Conservation (phyloP, 352 stramenopile species). For the Albugo candida region DNA sequence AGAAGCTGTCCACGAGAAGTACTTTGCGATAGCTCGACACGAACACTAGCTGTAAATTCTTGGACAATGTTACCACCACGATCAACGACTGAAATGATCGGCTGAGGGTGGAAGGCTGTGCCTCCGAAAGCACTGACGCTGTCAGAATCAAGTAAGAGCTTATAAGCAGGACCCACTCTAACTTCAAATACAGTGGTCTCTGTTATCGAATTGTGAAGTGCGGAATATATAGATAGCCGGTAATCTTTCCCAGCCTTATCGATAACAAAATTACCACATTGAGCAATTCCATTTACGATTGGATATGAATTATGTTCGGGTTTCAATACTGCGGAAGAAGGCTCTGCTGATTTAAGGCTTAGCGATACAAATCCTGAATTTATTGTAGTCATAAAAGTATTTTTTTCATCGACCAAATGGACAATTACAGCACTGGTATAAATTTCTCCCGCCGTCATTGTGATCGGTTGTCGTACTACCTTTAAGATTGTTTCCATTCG, state of each 20-base stretch:
- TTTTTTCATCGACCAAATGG: slow-evolving; percentile 49
- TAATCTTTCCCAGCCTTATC: slow-evolving; percentile 38
- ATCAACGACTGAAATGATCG: slow-evolving; percentile 55
- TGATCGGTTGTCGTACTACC: slow-evolving; percentile 46
- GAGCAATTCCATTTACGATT: slow-evolving; percentile 58
- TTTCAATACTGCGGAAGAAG: slow-evolving; percentile 25
- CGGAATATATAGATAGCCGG: slow-evolving; percentile 41
- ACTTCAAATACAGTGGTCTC: slow-evolving; percentile 60
- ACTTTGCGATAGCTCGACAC: slow-evolving; percentile 50
- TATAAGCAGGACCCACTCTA: slow-evolving; percentile 30
- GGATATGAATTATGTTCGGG: slow-evolving; percentile 25
- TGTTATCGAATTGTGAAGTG: slow-evolving; percentile 41
- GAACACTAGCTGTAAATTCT: slow-evolving; percentile 20
- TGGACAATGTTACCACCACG: slow-evolving; percentile 47
- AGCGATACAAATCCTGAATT: slow-evolving; percentile 33
- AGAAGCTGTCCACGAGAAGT: slow-evolving; percentile 27
- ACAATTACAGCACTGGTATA: slow-evolving; percentile 41
- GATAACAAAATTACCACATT: slow-evolving; percentile 50
- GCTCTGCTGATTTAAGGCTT: slow-evolving; percentile 28
- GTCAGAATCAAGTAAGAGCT: slow-evolving; percentile 40
- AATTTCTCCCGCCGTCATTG: slow-evolving; percentile 34
- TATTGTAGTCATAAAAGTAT: slow-evolving; percentile 47
- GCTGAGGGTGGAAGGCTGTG: slow-evolving; percentile 53
- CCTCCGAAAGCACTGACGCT: slow-evolving; percentile 66
- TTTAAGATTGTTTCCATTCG: slow-evolving; percentile 8